These are phyloP conservation scores for Podaxis carcinomalis DNA, from an alignment of 768 basidiomycete genomes.

Conservation along the genomic window DNA sequence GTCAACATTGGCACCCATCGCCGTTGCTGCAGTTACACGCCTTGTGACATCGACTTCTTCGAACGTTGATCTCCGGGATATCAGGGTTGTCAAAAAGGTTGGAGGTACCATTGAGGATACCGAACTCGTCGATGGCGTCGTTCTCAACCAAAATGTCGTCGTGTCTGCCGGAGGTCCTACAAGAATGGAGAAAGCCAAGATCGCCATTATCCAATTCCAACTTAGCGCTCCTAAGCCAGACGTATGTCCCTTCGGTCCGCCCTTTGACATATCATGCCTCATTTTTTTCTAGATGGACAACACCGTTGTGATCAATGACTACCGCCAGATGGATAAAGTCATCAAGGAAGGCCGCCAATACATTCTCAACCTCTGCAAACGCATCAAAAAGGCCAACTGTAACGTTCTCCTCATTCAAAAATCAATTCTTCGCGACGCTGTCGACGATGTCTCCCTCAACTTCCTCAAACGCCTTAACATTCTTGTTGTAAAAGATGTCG, in stretches of 20 bases:
- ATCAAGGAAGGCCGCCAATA: conserved; percentile 99
- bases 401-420: conserved; percentile 99
- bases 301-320: conserved; percentile 98
- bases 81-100: conserved; percentile 96
- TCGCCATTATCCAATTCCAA: conserved; percentile 97
- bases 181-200: conserved; percentile 97
- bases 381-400: conserved; percentile 99
- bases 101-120: conserved; percentile 99
- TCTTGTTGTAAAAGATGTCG: conserved; percentile 93
- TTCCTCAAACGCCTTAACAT: conserved; percentile 98
- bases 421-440: conserved; percentile 98
- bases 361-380: conserved; percentile 96
- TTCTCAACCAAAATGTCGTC: conserved; percentile 95
- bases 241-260: conserved; percentile 42
- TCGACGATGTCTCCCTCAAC: conserved; percentile 94
- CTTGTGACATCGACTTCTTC: conserved; percentile 85
- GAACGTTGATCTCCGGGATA: conserved; percentile 94
- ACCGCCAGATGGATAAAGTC: conserved; percentile 99
- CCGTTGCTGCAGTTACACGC: conserved; percentile 92
- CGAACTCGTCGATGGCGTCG: conserved; percentile 92
- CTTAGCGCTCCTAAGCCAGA: conserved; percentile 97
- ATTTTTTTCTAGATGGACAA: conserved; percentile 84
- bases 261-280: conserved; percentile 12
- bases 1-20: conserved; percentile 95
- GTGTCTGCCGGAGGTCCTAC: conserved; percentile 88